Conservation (phyloP, 2,329 filamentous ascomycete genomes). For the Nemania diffusa region DNA sequence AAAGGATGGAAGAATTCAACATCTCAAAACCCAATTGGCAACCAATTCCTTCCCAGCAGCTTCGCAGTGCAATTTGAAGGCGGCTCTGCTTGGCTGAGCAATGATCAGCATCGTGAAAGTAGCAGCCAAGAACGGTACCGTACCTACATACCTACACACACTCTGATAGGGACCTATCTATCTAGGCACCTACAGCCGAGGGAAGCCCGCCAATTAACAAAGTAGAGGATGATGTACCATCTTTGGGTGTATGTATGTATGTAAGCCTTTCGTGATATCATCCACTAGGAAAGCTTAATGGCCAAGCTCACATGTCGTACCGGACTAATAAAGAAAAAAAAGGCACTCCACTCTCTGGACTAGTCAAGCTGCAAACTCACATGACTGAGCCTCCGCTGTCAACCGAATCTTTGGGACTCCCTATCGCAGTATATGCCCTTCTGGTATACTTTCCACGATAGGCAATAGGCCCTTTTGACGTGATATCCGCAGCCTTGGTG, state of each 20-base stretch:
- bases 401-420: conserved; percentile 40
- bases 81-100: not conserved
- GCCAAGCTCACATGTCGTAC: conserved; percentile 1
- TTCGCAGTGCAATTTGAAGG: not conserved
- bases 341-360: conserved; percentile 31
- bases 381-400: conserved; percentile 47
- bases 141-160: not conserved
- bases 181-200: conserved; percentile 11
- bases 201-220: conserved; percentile 17
- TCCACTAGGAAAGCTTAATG: conserved; percentile 20
- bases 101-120: not conserved
- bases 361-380: conserved; percentile 24
- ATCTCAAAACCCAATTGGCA: conserved; percentile 5
- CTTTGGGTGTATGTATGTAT: not conserved
- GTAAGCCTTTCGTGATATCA: conserved; percentile 11
- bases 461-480: conserved; percentile 30
- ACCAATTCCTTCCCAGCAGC: not conserved
- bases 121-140: not conserved
- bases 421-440: not conserved
- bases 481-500: conserved; percentile 29
- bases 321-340: conserved; percentile 16
- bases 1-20: not conserved
- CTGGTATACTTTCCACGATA: conserved; percentile 32
- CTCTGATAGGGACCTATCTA: not conserved
- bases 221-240: conserved; percentile 26